Evolutionary conservation across 2,329 filamentous ascomycete genomes (phyloP), one percentile per base, ranked within the genome.

Genomic region (Penicillium sp.): DNA sequence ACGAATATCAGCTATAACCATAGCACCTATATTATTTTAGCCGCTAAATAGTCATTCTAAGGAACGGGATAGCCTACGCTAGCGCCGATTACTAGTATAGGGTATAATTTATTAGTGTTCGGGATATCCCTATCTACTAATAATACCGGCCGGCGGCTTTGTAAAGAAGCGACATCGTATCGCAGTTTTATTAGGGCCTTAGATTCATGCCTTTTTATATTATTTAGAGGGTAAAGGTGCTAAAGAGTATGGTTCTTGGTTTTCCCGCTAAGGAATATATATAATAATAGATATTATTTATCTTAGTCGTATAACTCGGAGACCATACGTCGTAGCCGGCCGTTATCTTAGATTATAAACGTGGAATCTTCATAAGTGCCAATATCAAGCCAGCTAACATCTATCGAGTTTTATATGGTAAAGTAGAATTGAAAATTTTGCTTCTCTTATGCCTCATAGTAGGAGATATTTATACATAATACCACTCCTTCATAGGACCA

Each of bases 1-100:
- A 61, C n/a, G 51, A 67, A 66, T 11, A 67, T 42, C 7, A 67
- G 47, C 9, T 42, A 42, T 11, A 47, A 53, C 55, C 40, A 62
- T 0, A 61, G 27, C 1, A 51, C 36, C 3, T 38, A 11, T 3
- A 59, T 32, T 2, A 58, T 40, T 23, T 23, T 53, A 0, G 18
- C 34, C 9, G 52, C 43, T 7, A 30, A 53, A 11, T 46, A 18
- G 40, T 26, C 11, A 7, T 54, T 39, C 54, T 9, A 59, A 11
- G 11, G 42, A 7, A 50, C 13, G 1, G 44, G 43, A 16, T 42
- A n/a, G 9, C 57, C 27, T 2, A 45, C 27, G 6, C 51, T 29
- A 29, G 45, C 5, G 10, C 34, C 16, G 1, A 55, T 8, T 23
- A 1, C 40, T 8, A 23, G 18, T 4, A 3, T 5, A 26, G 45